Base-by-base conservation (phyloP, 805 yeast species). In the Saccharomycopsis microspora region DNA sequence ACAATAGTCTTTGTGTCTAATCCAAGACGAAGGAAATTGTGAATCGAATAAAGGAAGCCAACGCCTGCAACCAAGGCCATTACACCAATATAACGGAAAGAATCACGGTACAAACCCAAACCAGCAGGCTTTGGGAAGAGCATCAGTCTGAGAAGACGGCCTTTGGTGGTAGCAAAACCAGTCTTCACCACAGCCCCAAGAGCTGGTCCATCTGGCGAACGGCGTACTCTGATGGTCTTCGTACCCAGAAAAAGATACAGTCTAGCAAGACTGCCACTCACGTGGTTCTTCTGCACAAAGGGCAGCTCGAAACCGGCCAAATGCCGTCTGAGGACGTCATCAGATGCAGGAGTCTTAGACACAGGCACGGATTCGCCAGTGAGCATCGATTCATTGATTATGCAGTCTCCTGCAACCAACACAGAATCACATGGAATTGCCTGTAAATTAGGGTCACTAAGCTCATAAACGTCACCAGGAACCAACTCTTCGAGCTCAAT, bases 291-390 rank as follows among this genome's bases (percentile, higher is more conserved):
- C 29, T 53, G 43, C 5, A 52, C 42, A 47, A 52, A 52, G 8
- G 43, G 19, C 8, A 49, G 44, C 28, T 66, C 66, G 52, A 80
- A 77, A 55, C 78, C 81, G n/a, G 70, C 70, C 3, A 77, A 68
- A 43, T 85, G 62, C 27, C 68, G 67, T n/a, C 64, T 64, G 38
- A 87, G 74, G 0, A 80, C 70, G 5, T 80, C 88, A 10, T 74
- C 71, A 1, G 72, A 65, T 1, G 93, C 86, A 1, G 85, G 74
- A 7, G 70, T 53, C 61, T 93, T 93, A 0, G 96, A 77, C 3
- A 93, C 96, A 0, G 99, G 98, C 1, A 93, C 97, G 45, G 96
- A 87, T 62, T 93, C 99, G 38, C 99, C 99, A 0, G 99, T 93
- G 27, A 93, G 71, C 96, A 93, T 93, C 4, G 97, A 85, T 61